These are phyloP conservation scores for Gossypium sturtianum DNA, from an alignment of 345 rosid species.

Conservation along the genomic window DNA sequence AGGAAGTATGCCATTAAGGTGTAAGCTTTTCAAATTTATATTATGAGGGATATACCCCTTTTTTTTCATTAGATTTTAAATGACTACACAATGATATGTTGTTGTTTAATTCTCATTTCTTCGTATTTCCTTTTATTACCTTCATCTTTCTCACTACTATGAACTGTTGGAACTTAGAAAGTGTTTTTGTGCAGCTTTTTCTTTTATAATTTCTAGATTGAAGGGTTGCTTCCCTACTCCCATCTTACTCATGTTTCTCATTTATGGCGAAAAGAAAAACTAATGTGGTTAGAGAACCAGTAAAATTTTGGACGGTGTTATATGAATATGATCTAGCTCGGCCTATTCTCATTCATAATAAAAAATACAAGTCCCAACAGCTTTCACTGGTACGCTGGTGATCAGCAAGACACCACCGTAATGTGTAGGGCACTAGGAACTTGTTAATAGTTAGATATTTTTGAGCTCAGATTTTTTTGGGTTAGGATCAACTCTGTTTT, in stretches of 20 bases:
- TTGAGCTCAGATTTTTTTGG: too few relatives aligned
- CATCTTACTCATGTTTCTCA: background rate
- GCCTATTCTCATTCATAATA: background rate
- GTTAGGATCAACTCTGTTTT: too few relatives aligned
- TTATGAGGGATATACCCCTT: background rate
- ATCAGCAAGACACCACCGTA: too few relatives aligned
- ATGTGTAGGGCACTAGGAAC: too few relatives aligned
- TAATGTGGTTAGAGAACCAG: too few relatives aligned
- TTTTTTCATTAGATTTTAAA: background rate
- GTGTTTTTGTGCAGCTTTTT: background rate
- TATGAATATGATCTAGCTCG: background rate
- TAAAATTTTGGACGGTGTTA: too few relatives aligned
- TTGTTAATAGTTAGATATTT: too few relatives aligned
- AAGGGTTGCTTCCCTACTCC: background rate
- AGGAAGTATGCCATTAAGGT: constrained; percentile 59
- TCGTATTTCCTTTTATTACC: background rate
- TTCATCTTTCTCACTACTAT: background rate
- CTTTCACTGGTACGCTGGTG: too few relatives aligned
- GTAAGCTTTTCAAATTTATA: constrained; percentile 8
- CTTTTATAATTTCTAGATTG: background rate
- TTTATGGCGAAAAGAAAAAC: background rate
- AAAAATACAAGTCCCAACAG: too few relatives aligned
- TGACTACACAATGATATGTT: background rate
- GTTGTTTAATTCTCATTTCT: constrained; percentile 5
- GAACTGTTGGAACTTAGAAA: constrained; percentile 1